Evolutionary conservation across 306 rosid genomes (phyloP), one percentile per base, ranked within the genome.

Genomic region (Lathyrus tuberosus): DNA sequence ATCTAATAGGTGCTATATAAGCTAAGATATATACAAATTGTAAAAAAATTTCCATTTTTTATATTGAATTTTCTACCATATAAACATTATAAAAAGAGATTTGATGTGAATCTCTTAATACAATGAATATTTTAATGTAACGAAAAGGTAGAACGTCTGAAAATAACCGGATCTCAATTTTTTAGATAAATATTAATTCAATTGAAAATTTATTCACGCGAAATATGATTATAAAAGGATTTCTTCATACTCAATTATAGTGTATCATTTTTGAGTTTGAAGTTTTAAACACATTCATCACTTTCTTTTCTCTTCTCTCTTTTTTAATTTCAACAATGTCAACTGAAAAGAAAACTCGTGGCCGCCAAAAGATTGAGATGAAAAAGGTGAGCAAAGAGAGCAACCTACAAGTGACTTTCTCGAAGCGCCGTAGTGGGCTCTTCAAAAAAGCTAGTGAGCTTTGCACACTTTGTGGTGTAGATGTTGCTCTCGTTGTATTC

Each of bases 371-470:
- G 69, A 66, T 82, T 0, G 78, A 78, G 30, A 74, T 82, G 64
- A 78, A 82, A 48, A 82, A 82, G 35, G 78, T 82, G 78, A 63
- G 6, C 33, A 82, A 75, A 0, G 80, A 78, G n/a, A 78, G 70
- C 57, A 74, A 78, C 49, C 41, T 78, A 1, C 86, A 78, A 13
- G 83, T 78, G 0, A 82, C 83, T 0, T 82, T 82, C 65, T 82
- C 86, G 1, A 82, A 82, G 68, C 78, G 83, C 0, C 80, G 86
- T 0, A 67, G 65, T 0, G 86, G 86, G 0, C 71, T 82, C 4
- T 78, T 82, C 78, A 82, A 82, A 70, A 82, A 78, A 59, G 86
- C 86, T 1, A 78, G 86, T 2, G 86, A 82, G 26, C 80, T 78
- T 2, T 74, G 83, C 65, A 82, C 76, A 0, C 76, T 78, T 0